A percentile compares a stretch with the other conserved stretches of the same genome.
These are phyloP conservation scores for Simmondsia chinensis DNA, from an alignment of 148 eudicot species.

Conservation along the genomic window DNA sequence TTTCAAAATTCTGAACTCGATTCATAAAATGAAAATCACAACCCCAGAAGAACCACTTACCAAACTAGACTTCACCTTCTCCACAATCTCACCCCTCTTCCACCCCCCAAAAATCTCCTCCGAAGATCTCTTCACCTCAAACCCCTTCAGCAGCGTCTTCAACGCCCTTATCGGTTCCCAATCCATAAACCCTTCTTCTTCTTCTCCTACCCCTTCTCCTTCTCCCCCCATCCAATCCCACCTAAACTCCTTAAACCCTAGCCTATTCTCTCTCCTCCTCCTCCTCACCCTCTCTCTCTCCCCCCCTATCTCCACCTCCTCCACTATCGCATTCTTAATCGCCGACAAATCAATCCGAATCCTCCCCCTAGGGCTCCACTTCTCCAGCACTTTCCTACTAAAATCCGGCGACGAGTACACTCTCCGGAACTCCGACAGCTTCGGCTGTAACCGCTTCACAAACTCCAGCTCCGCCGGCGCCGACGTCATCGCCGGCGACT, in stretches of 20 bases:
- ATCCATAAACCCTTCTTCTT: constrained; percentile 40
- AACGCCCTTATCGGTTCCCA: constrained; percentile 79
- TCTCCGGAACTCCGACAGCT: constrained; percentile 60
- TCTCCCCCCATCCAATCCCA: constrained; percentile 31
- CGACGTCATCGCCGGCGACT: constrained; percentile 21
- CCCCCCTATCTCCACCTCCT: constrained; percentile 33
- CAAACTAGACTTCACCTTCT: constrained; percentile 70
- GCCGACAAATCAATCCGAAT: constrained; percentile 69
- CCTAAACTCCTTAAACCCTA: constrained; percentile 34
- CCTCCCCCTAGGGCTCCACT: constrained; percentile 49
- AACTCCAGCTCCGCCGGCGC: constrained; percentile 54
- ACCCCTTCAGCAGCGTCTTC: constrained; percentile 50
- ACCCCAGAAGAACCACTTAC: constrained; percentile 44
- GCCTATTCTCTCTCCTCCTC: constrained; percentile 21
- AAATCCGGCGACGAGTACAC: constrained; percentile 86
- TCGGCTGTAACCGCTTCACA: constrained; percentile 63
- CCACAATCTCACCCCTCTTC: constrained; percentile 67
- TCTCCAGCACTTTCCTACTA: constrained; percentile 49
- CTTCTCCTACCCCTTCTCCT: constrained; percentile 12
- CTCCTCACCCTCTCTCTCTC: constrained; percentile 23
- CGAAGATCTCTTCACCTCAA: constrained; percentile 55
- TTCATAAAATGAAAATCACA: too few species aligned
- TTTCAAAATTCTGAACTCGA: too few species aligned
- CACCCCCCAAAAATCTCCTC: constrained; percentile 61
- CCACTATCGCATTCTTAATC: constrained; percentile 57